phyloP scores from a whole-genome alignment of 768 basidiomycete species.

The Trametes maxima region DNA sequence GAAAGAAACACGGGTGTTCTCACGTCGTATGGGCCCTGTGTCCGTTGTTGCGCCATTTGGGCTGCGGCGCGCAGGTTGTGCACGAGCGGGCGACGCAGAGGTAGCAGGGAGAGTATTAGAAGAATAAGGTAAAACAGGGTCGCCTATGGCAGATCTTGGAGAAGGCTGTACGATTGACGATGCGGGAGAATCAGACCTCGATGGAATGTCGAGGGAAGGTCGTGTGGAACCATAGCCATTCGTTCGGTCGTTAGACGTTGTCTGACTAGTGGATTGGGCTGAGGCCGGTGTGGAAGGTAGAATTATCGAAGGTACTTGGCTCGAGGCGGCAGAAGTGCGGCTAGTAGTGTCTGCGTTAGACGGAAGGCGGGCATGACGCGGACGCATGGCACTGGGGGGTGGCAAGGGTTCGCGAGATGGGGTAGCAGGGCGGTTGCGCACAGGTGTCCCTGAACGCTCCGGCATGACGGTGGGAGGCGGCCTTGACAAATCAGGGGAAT shows the following conservation, averaged over 20 bases:
- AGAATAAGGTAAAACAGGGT: neutral
- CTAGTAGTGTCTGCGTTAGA: slow-evolving; percentile 41
- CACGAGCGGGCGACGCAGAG: slow-evolving; percentile 1
- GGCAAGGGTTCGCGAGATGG: slow-evolving; percentile 29
- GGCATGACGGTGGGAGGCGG: slow-evolving; percentile 16
- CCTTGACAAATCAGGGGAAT: slow-evolving; percentile 21
- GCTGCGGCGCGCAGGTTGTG: slow-evolving; percentile 9
- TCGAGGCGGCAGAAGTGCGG: slow-evolving; percentile 28
- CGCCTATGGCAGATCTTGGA: slow-evolving; percentile 17
- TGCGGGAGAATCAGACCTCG: slow-evolving; percentile 13
- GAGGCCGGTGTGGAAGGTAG: slow-evolving; percentile 31
- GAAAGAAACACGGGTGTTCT: slow-evolving; percentile 77
- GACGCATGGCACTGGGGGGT: slow-evolving; percentile 38
- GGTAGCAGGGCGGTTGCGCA: slow-evolving; percentile 26
- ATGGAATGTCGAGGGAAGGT: slow-evolving; percentile 14
- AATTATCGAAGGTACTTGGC: slow-evolving; percentile 32
- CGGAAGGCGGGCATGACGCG: slow-evolving; percentile 43
- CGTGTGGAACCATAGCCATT: slow-evolving; percentile 8
- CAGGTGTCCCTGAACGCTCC: slow-evolving; percentile 21
- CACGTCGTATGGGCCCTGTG: slow-evolving; percentile 48
- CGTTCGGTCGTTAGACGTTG: slow-evolving; percentile 1
- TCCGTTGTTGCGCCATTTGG: slow-evolving; percentile 28
- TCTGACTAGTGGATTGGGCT: slow-evolving; percentile 21
- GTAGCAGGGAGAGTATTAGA: neutral
- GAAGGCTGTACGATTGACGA: slow-evolving; percentile 20